Evolutionary conservation across 768 basidiomycete genomes (phyloP).

Genomic region (Tephrocybe rancida): DNA sequence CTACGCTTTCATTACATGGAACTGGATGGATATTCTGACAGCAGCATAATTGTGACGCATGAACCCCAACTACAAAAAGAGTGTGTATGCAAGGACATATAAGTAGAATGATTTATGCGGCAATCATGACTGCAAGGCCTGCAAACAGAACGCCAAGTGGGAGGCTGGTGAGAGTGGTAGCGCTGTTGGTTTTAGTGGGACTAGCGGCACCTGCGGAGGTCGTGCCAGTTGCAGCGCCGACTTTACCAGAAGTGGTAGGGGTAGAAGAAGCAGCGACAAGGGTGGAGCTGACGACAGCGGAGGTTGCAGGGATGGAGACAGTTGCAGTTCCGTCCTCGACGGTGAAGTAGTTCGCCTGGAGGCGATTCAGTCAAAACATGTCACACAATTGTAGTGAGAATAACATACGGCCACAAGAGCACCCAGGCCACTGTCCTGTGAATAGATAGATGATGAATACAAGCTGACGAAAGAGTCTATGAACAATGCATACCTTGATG

Average conservation of each 20-base stretch:
- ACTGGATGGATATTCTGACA: background rate
- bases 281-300: slow-evolving; percentile 68
- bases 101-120: background rate
- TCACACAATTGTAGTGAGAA: background rate
- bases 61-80: background rate
- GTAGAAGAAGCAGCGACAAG: slow-evolving; percentile 28
- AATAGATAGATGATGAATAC: background rate
- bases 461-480: background rate
- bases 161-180: background rate
- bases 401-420: slow-evolving; percentile 56
- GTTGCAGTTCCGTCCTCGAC: slow-evolving; percentile 72
- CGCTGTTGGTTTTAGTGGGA: slow-evolving; percentile 12
- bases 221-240: slow-evolving; percentile 15
- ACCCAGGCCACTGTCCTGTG: slow-evolving; percentile 57
- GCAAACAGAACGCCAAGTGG: slow-evolving; percentile 5
- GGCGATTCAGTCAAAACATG: slow-evolving; percentile 4
- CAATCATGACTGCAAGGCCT: slow-evolving; percentile 5
- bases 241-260: slow-evolving; percentile 12
- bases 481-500: slow-evolving; percentile 41
- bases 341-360: slow-evolving; percentile 68
- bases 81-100: background rate
- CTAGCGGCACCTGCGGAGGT: slow-evolving; percentile 11
- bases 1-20: background rate
- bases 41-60: background rate
- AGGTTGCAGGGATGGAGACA: slow-evolving; percentile 54